Conservation (phyloP, 805 yeast genomes). For the Candida xiaguanensis region DNA sequence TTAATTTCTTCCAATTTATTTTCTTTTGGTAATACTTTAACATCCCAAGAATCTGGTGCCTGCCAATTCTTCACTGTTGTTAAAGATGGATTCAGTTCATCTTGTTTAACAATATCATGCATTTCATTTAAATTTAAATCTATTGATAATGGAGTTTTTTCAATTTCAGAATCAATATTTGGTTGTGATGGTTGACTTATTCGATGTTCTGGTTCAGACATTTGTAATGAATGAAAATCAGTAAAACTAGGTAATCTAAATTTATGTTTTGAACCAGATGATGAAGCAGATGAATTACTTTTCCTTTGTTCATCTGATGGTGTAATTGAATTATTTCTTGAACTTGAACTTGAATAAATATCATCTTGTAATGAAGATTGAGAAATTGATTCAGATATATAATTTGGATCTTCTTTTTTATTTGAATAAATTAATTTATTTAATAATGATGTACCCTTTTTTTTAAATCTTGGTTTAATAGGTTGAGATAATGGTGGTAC, state of each 20-base stretch:
- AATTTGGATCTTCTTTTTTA: conserved; percentile 24
- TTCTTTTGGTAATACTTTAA: conserved; percentile 23
- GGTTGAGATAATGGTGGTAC: conserved; percentile 49
- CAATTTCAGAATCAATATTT: neutral
- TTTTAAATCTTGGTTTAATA: conserved; percentile 43
- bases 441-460: conserved; percentile 32
- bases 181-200: neutral
- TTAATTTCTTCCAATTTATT: conserved; percentile 4
- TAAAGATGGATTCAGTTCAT: neutral
- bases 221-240: conserved; percentile 19
- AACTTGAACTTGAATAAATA: neutral
- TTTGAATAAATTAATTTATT: conserved; percentile 37
- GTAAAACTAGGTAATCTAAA: conserved; percentile 35
- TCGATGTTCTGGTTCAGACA: conserved; percentile 7
- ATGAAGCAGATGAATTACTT: conserved; percentile 16
- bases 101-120: conserved; percentile 43
- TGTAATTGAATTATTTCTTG: conserved; percentile 3
- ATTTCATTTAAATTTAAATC: conserved; percentile 49
- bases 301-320: conserved; percentile 11
- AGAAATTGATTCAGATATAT: neutral
- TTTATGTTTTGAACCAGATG: conserved; percentile 27
- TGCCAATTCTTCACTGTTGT: conserved; percentile 24
- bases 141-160: conserved; percentile 14
- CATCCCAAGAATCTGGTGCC: conserved; percentile 51
- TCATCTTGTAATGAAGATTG: conserved; percentile 1